Evolutionary conservation across 805 yeast species (phyloP).

Genomic region (Lipomyces chichibuensis): DNA sequence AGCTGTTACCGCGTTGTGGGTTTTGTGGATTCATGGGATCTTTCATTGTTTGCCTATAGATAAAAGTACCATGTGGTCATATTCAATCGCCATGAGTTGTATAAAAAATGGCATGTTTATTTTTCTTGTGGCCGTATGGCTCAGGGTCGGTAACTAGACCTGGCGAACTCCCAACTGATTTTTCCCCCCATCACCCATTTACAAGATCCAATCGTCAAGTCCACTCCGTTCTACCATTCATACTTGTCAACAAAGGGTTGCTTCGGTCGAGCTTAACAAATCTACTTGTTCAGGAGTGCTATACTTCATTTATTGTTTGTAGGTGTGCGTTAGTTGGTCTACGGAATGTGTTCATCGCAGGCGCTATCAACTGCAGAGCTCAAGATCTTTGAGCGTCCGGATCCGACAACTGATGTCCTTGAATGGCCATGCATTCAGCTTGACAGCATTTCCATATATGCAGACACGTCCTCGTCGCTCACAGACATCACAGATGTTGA

Average conservation of each 20-base stretch:
- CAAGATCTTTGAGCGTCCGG: conserved; percentile 12
- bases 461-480: conserved; percentile 1
- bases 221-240: neutral
- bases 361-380: conserved; percentile 12
- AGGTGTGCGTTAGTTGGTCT: neutral
- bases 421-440: conserved; percentile 28
- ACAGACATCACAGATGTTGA: conserved; percentile 23
- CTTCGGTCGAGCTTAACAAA: neutral
- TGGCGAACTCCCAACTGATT: neutral
- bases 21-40: neutral
- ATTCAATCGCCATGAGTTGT: neutral
- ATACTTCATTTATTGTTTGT: neutral
- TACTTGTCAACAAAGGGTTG: neutral
- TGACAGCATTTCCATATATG: conserved; percentile 19
- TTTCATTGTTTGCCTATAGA: neutral
- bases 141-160: neutral
- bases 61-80: neutral
- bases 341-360: neutral
- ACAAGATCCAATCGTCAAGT: neutral
- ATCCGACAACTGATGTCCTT: conserved; percentile 16
- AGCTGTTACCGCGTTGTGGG: neutral
- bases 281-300: neutral
- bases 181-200: neutral
- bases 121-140: neutral
- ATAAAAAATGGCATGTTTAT: too few species aligned